Evolutionary conservation across 306 rosid species (phyloP).

Genomic region (Cucurbita maxima): DNA sequence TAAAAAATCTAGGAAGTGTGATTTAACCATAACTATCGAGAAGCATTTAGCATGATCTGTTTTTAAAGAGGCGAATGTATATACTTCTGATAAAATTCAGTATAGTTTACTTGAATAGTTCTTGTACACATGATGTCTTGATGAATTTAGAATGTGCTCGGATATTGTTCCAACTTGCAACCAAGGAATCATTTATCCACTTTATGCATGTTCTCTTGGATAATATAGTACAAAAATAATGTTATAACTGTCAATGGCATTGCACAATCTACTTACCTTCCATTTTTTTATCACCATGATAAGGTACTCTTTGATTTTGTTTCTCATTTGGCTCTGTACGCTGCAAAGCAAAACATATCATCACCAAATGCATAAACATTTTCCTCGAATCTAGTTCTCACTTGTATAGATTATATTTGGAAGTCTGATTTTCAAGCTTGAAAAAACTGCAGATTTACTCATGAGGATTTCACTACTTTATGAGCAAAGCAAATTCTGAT

Average conservation of each 20-base stretch:
- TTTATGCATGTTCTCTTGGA: neutral
- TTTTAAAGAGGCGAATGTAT: neutral
- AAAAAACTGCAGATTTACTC: neutral
- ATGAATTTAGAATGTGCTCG: neutral
- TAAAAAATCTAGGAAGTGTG: neutral
- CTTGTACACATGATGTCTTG: neutral
- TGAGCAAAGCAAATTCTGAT: neutral
- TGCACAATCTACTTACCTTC: conserved; percentile 32
- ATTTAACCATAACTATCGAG: neutral
- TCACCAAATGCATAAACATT: neutral
- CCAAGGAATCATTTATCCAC: neutral
- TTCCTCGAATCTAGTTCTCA: neutral
- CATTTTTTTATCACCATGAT: conserved; percentile 16
- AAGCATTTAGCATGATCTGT: neutral
- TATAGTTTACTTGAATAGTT: neutral
- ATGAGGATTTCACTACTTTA: neutral
- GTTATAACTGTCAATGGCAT: neutral
- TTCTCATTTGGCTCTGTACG: conserved; percentile 19
- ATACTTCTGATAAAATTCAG: neutral
- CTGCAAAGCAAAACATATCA: conserved; percentile 30
- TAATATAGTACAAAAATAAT: neutral
- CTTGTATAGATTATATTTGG: neutral
- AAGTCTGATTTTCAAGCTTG: neutral
- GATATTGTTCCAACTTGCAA: neutral
- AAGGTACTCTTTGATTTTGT: conserved; percentile 11